phyloP scores from a whole-genome alignment of 345 rosid genomes.

The Hypericum perforatum region DNA sequence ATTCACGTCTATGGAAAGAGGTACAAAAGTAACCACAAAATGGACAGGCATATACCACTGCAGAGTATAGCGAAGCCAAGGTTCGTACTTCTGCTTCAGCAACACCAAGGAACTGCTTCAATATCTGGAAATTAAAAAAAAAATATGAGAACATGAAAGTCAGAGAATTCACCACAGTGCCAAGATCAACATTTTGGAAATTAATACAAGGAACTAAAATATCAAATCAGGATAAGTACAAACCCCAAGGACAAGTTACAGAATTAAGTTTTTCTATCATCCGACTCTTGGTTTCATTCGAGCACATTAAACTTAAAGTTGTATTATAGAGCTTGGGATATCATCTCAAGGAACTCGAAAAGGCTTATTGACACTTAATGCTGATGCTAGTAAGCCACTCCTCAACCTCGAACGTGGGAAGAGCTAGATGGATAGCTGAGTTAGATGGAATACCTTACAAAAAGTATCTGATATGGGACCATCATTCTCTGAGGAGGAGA shows the following conservation, averaged over 20 bases:
- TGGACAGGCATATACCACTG: conserved; percentile 48
- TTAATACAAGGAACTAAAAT: too few species aligned
- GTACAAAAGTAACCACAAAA: background rate
- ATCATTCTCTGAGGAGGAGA: conserved; percentile 73
- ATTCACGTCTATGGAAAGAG: conserved; percentile 3
- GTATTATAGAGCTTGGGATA: too few species aligned
- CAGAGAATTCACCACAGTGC: background rate
- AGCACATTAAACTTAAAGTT: too few species aligned
- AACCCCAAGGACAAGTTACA: too few species aligned
- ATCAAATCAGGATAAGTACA: too few species aligned
- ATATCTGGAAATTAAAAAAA: conserved; percentile 28
- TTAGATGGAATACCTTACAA: conserved; percentile 35
- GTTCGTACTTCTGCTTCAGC: conserved; percentile 86
- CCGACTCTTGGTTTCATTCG: too few species aligned
- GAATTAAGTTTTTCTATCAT: too few species aligned
- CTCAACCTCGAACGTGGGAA: background rate
- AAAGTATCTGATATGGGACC: conserved; percentile 67
- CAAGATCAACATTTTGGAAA: too few species aligned
- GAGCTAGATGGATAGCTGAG: background rate
- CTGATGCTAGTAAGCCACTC: background rate
- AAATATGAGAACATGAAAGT: background rate
- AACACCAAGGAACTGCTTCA: conserved; percentile 64
- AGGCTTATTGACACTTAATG: too few species aligned
- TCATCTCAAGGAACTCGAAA: too few species aligned
- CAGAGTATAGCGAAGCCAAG: conserved; percentile 69